A percentile compares a stretch with the other conserved stretches of the same genome.
Evolutionary conservation across 495 filamentous ascomycete species (phyloP).

Genomic region (Aspergillus ostianus): DNA sequence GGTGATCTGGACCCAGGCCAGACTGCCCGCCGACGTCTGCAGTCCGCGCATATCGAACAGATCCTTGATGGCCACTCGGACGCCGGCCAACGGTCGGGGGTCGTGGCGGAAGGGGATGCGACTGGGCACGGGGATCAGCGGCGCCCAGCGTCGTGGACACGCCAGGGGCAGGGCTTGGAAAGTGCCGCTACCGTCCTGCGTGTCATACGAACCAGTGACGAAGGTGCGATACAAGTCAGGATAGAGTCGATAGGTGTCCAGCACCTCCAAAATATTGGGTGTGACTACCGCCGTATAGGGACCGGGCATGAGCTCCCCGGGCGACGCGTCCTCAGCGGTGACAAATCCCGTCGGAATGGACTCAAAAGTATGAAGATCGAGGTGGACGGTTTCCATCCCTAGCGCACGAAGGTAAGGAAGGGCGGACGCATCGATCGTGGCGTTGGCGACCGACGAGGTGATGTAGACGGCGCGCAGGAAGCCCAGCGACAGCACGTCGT

Average conservation of each 20-base stretch:
- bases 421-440: slow-evolving; percentile 1
- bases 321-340: not conserved
- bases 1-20: slow-evolving; percentile 56
- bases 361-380: not conserved
- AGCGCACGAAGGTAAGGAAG: slow-evolving; percentile 13
- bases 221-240: slow-evolving; percentile 46
- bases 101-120: slow-evolving; percentile 14
- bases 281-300: slow-evolving; percentile 35
- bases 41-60: slow-evolving; percentile 57
- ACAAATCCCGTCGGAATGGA: not conserved
- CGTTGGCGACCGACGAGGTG: not conserved
- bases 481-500: slow-evolving; percentile 9
- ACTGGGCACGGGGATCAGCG: slow-evolving; percentile 15
- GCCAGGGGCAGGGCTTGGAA: not conserved
- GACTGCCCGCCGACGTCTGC: slow-evolving; percentile 53
- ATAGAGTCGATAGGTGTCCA: slow-evolving; percentile 49
- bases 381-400: not conserved
- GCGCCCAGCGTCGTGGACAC: slow-evolving; percentile 7
- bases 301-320: slow-evolving; percentile 20
- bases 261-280: slow-evolving; percentile 27
- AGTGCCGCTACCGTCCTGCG: slow-evolving; percentile 42
- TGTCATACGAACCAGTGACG: slow-evolving; percentile 29
- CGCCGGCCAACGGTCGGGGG: slow-evolving; percentile 41
- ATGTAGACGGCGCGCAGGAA: slow-evolving; percentile 12
- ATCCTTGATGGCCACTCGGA: slow-evolving; percentile 62